Evolutionary conservation across 345 rosid genomes (phyloP).

Genomic region (Corymbia maculata): DNA sequence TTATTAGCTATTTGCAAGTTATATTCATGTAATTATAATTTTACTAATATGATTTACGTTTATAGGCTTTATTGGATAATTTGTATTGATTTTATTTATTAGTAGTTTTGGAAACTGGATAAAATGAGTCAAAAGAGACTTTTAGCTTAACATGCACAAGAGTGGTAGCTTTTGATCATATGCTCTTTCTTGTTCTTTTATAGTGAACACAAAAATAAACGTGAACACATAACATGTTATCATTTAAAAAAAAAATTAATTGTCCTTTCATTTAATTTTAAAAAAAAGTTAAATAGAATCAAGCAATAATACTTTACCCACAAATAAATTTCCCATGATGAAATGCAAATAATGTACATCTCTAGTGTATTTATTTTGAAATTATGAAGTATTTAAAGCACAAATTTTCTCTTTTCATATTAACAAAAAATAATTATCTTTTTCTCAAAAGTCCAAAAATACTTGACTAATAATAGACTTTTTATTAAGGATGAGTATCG

Average conservation of each 20-base stretch:
- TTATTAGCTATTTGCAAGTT: too few relatives aligned
- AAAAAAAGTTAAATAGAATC: not conserved
- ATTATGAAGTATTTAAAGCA: not conserved
- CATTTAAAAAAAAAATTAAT: not conserved
- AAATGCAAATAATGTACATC: not conserved
- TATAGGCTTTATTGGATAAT: not conserved
- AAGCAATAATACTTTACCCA: not conserved
- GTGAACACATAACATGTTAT: rapidly evolving
- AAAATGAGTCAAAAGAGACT: not conserved
- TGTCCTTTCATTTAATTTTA: not conserved
- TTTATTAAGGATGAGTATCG: too few relatives aligned
- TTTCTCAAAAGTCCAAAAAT: too few relatives aligned
- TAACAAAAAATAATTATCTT: too few relatives aligned
- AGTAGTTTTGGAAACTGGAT: not conserved
- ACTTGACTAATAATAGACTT: too few relatives aligned
- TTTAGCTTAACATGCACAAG: too few relatives aligned
- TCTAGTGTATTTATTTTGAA: not conserved
- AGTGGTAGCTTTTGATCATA: not conserved
- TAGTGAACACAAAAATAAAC: not conserved
- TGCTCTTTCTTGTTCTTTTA: not conserved
- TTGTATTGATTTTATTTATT: too few relatives aligned
- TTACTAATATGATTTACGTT: too few relatives aligned
- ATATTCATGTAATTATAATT: not conserved
- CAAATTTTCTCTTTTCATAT: too few relatives aligned
- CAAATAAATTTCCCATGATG: not conserved